Conservation (phyloP, 441 rosid genomes). For the Lepidium campestre region DNA sequence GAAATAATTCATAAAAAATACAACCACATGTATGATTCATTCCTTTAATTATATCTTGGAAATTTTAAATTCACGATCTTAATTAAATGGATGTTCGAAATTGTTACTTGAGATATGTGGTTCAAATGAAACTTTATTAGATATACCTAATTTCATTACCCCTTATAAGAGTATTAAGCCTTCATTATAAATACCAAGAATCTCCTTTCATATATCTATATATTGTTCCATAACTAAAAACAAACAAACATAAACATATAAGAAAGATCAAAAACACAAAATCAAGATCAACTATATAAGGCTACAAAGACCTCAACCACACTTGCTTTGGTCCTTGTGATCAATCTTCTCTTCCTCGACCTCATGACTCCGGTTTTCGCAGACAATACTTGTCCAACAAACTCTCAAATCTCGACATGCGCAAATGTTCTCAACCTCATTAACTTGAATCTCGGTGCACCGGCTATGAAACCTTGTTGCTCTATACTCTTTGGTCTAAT, state of each 20-base stretch:
- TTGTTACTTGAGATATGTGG: no score
- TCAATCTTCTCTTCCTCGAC: slow-evolving; percentile 17
- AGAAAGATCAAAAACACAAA: not conserved
- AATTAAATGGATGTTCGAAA: no score
- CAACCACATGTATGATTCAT: no score
- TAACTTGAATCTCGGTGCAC: slow-evolving; percentile 26
- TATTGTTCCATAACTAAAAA: not conserved
- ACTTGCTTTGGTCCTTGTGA: slow-evolving; percentile 12
- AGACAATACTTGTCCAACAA: slow-evolving; percentile 18
- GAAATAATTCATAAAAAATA: no score
- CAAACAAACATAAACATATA: not conserved
- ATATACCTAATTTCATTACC: not conserved
- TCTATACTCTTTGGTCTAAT: slow-evolving; percentile 22
- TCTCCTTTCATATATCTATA: not conserved
- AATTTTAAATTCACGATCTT: no score
- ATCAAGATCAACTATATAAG: slow-evolving; percentile 1
- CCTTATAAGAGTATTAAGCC: no score
- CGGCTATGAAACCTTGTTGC: slow-evolving; percentile 23
- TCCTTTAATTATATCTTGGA: no score
- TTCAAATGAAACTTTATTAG: not conserved
- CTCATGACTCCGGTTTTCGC: not conserved
- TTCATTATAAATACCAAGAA: not conserved
- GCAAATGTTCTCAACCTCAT: slow-evolving; percentile 20
- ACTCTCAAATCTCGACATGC: slow-evolving; percentile 16
- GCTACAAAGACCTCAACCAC: slow-evolving; percentile 16